Percentiles rank a stretch among this genome's conserved stretches.
Evolutionary conservation across 2,329 filamentous ascomycete genomes (phyloP).

Genomic region (Paracoccidioides lutzii): DNA sequence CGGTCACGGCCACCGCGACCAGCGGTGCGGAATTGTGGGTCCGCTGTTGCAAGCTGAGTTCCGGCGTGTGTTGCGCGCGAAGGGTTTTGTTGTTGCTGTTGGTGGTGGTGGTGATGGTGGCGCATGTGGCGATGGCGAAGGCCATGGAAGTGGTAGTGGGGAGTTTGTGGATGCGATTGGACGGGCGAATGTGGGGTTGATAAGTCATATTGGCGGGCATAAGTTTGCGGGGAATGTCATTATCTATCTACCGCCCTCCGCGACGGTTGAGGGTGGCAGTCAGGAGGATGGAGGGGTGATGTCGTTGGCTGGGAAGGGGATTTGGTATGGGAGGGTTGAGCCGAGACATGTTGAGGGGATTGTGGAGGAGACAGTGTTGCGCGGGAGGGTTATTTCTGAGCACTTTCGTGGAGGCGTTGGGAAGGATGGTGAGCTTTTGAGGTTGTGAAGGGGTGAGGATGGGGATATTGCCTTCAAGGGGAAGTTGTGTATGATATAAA

Average conservation of each 20-base stretch:
- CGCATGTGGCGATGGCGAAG: too few species aligned
- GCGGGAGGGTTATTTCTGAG: conserved; percentile 70
- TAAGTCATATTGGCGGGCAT: conserved; percentile 86
- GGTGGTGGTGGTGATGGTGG: too few species aligned
- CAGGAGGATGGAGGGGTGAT: conserved; percentile 6
- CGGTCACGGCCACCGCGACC: conserved; percentile 70
- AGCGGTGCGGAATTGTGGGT: conserved; percentile 68
- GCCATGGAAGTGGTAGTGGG: conserved; percentile 8
- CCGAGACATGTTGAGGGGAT: conserved; percentile 86
- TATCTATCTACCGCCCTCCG: conserved; percentile 49
- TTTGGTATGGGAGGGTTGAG: conserved; percentile 74
- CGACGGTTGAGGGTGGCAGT: neutral
- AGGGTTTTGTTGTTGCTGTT: conserved; percentile 17
- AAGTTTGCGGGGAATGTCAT: conserved; percentile 93
- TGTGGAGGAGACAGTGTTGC: conserved; percentile 70
- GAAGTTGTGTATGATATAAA: neutral
- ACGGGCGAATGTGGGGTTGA: conserved; percentile 30
- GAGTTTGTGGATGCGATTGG: conserved; percentile 17
- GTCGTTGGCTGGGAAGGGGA: conserved; percentile 36
- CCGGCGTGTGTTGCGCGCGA: conserved; percentile 27
- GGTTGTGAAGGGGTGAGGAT: conserved; percentile 24
- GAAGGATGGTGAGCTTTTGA: conserved; percentile 57
- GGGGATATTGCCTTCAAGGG: too few species aligned
- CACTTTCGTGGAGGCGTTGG: conserved; percentile 84
- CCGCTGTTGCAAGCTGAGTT: conserved; percentile 63